Evolutionary conservation across 1,284 basidiomycete species (phyloP).

Genomic region (Cerioporus squamosus): DNA sequence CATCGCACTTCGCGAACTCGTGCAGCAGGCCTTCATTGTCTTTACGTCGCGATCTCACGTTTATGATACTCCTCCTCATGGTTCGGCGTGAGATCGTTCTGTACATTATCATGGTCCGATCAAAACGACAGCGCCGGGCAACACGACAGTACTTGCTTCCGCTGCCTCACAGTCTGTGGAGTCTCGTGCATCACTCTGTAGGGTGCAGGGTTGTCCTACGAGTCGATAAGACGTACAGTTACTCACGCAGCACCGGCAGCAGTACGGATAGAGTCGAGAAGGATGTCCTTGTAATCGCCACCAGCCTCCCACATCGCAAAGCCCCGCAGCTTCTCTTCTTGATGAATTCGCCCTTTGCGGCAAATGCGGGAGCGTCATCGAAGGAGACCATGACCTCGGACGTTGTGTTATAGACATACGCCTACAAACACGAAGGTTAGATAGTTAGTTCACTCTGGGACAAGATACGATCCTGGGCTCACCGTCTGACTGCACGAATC

Average conservation of each 20-base stretch:
- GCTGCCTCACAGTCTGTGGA: too few species aligned
- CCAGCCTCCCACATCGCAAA: conserved; percentile 70
- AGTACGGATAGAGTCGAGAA: conserved; percentile 56
- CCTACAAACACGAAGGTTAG: conserved; percentile 34
- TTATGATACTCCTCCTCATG: too few species aligned
- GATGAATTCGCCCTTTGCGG: conserved; percentile 65
- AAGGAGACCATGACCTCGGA: conserved; percentile 62
- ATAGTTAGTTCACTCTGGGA: not conserved
- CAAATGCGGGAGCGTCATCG: conserved; percentile 61
- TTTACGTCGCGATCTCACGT: too few species aligned
- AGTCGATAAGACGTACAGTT: not conserved
- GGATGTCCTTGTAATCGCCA: conserved; percentile 59
- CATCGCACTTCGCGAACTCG: too few species aligned
- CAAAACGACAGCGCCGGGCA: too few species aligned
- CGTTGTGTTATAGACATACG: conserved; percentile 62
- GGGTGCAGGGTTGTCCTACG: too few species aligned
- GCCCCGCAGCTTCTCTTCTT: conserved; percentile 54
- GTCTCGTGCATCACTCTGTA: too few species aligned
- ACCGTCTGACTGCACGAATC: conserved; percentile 55
- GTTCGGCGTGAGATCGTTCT: too few species aligned
- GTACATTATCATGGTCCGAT: too few species aligned
- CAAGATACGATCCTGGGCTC: not conserved
- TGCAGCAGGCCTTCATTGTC: too few species aligned
- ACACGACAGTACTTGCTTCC: too few species aligned
- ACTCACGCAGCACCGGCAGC: conserved; percentile 37